Base-by-base conservation (phyloP, 2,329 filamentous ascomycete species). In the Davidsoniella neocaledoniae region DNA sequence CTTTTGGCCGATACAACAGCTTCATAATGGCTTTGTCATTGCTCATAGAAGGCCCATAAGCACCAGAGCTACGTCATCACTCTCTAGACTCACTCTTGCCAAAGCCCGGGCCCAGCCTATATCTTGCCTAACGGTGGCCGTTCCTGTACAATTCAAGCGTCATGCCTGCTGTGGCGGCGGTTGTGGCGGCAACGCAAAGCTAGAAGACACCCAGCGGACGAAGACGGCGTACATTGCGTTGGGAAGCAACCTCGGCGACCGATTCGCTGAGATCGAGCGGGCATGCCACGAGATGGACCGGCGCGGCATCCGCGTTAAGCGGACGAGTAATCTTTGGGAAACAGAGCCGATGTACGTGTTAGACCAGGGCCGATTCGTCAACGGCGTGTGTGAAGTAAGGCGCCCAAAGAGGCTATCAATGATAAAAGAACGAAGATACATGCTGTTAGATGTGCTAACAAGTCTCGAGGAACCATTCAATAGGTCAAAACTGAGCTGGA, bases 331-430 rank as follows among this genome's bases (percentile, higher is more conserved):
- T 54, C 70, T 98, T 2, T 98, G 91, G 75, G 87, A 96, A 67
- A 98, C 90, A 3, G 79, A 86, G 58, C 86, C 91, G 19, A 98
- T 98, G 91, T 98, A 98, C 64, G 83, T 95, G 55, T 68, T 83
- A 55, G 83, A 95, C 55, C 91, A 98, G 63, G 79, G 80, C 55
- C 76, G 77, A 26, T 98, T 98, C 61, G 68, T 95, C 44, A 98
- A 98, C 61, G 91, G 87, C 17, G 88, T 81, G 51, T 94, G 86
- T 63, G 85, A 94, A 78, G 87, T 93, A 63, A 62, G 77, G 29
- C 29, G 6, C 8, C 29, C 3, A 33, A 12, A 33, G 12, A 33
- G 12, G 6, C 12, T 69, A 45, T 44, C 17, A 14, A 17, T 10
- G 43, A 29, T 6, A 23, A 41, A 7, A 17, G 9, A 36, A 21